Percentiles rank a stretch among this genome's conserved stretches.
These are phyloP conservation scores for Amanita pallidorosea DNA, from an alignment of 768 basidiomycete genomes.

Conservation along the genomic window DNA sequence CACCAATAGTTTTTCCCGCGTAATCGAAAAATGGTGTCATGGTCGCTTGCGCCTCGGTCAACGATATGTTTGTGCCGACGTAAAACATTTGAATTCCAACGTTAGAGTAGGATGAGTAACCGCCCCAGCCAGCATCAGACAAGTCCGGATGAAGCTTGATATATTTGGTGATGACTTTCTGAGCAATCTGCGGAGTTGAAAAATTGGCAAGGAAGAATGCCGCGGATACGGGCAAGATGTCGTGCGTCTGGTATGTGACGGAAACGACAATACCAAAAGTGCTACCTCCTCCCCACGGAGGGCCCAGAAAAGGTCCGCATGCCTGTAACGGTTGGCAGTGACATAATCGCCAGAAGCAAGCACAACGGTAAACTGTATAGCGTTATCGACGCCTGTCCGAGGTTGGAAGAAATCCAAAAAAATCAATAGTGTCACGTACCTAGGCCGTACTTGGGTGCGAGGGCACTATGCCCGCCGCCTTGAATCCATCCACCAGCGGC, in stretches of 20 bases:
- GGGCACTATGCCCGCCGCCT: slow-evolving; percentile 25
- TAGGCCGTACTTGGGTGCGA: not conserved
- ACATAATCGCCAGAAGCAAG: slow-evolving; percentile 28
- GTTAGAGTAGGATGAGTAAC: slow-evolving; percentile 9
- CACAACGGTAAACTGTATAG: slow-evolving; percentile 32
- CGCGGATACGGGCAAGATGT: slow-evolving; percentile 20
- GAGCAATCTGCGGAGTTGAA: not conserved
- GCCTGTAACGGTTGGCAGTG: slow-evolving; percentile 26
- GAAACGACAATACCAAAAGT: slow-evolving; percentile 38
- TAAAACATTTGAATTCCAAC: not conserved
- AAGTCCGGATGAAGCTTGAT: not conserved
- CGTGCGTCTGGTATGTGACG: slow-evolving; percentile 34
- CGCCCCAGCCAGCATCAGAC: not conserved
- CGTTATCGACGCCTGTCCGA: slow-evolving; percentile 33
- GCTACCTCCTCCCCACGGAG: slow-evolving; percentile 17
- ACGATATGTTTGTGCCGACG: not conserved
- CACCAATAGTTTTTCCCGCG: not conserved
- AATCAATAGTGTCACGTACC: not conserved
- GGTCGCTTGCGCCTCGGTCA: not conserved
- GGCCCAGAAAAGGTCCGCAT: slow-evolving; percentile 37
- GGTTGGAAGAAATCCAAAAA: not conserved
- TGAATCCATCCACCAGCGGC: slow-evolving; percentile 37
- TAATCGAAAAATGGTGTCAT: not conserved
- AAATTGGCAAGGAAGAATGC: slow-evolving; percentile 6
- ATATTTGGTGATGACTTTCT: not conserved